Evolutionary conservation across 371 early-diverging fungal species (phyloP).

Genomic region (Thermomucor indicae-seudaticae): DNA sequence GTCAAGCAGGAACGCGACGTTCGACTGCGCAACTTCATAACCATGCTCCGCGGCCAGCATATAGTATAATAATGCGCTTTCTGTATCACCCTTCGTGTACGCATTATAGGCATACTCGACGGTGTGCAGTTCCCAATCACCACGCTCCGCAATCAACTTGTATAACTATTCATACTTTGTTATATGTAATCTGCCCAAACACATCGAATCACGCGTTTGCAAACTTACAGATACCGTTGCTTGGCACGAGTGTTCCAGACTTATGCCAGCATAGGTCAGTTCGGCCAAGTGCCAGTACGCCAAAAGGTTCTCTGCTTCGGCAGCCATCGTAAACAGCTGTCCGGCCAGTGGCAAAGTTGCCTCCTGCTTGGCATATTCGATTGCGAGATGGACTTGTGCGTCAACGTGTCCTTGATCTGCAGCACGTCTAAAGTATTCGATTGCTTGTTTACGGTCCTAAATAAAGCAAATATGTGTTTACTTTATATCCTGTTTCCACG

Average conservation of each 20-base stretch:
- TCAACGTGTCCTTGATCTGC: constrained; percentile 57
- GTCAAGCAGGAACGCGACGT: constrained; percentile 90
- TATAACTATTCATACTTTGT: constrained; percentile 45
- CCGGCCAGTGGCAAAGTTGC: constrained; percentile 27
- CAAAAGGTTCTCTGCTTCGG: constrained; percentile 58
- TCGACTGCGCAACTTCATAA: constrained; percentile 75
- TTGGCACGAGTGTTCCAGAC: constrained; percentile 35
- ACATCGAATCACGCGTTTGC: constrained; percentile 1
- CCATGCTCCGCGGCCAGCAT: constrained; percentile 85
- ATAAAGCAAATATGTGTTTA: background rate
- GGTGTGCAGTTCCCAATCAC: constrained; percentile 76
- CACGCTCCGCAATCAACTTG: constrained; percentile 79
- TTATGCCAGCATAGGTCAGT: constrained; percentile 50
- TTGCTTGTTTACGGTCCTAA: constrained; percentile 46
- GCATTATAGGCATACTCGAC: constrained; percentile 55
- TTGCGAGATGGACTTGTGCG: constrained; percentile 56
- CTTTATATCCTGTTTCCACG: background rate
- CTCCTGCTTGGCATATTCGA: constrained; percentile 32
- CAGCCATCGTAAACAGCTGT: constrained; percentile 40
- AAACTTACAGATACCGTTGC: constrained; percentile 50
- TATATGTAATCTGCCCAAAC: background rate
- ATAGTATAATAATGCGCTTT: constrained; percentile 68
- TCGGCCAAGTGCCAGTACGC: constrained; percentile 74
- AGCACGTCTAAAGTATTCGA: constrained; percentile 55
- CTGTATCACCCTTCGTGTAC: constrained; percentile 59